A percentile compares a stretch with the other conserved stretches of the same genome.
These are phyloP conservation scores for Dichotomopilus funicola DNA, from an alignment of 2,329 filamentous ascomycete genomes.

Conservation along the genomic window DNA sequence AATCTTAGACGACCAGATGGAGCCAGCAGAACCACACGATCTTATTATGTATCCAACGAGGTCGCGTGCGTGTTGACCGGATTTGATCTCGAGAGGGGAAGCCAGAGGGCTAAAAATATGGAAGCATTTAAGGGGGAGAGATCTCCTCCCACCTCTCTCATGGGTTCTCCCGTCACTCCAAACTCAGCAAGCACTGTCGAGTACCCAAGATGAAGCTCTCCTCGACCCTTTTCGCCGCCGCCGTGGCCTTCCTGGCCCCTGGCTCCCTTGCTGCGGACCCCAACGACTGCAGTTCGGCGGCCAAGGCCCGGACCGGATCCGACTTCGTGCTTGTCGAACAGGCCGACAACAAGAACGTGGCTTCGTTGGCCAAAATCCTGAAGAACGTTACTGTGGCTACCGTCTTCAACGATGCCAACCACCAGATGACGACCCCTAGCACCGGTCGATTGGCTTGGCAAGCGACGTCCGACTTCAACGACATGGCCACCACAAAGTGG, in stretches of 20 bases:
- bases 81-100: no score
- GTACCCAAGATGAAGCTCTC: constrained; percentile 8
- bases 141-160: no score
- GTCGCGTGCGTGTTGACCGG: no score
- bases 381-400: constrained; percentile 15
- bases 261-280: not conserved
- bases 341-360: constrained; percentile 19
- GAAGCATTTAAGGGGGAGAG: no score
- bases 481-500: constrained; percentile 30
- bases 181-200: not conserved
- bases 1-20: no score
- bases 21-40: no score
- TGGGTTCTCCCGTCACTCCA: not conserved
- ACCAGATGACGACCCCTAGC: constrained; percentile 19
- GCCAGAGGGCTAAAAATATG: no score
- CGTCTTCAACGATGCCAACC: constrained; percentile 24
- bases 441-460: constrained; percentile 20
- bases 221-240: not conserved
- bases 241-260: constrained; percentile 2
- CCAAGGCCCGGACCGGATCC: constrained; percentile 21
- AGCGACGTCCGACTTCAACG: constrained; percentile 23
- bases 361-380: constrained; percentile 21
- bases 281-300: constrained; percentile 16
- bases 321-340: constrained; percentile 22
- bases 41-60: no score